phyloP scores from a whole-genome alignment of 805 yeast species.

The Schwanniomyces yamadae region DNA sequence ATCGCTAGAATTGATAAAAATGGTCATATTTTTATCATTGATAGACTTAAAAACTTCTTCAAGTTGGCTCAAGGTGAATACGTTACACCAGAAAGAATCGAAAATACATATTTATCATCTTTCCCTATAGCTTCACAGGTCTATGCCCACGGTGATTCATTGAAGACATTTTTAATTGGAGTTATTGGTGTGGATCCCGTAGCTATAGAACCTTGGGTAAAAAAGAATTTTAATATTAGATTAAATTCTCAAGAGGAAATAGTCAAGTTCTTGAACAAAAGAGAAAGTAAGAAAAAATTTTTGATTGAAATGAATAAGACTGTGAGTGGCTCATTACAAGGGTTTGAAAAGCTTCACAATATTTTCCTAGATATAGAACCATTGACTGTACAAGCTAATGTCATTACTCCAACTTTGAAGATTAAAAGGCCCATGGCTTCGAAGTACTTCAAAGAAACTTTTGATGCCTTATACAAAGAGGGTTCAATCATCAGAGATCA shows the following conservation, averaged over 20 bases:
- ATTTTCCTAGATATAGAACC: constrained; percentile 38
- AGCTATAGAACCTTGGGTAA: constrained; percentile 15
- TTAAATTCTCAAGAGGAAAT: constrained; percentile 13
- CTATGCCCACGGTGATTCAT: constrained; percentile 34
- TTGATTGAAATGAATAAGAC: constrained; percentile 23
- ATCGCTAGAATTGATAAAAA: constrained; percentile 25
- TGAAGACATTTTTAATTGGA: constrained; percentile 27
- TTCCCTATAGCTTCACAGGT: constrained; percentile 29
- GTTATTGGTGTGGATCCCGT: constrained; percentile 26
- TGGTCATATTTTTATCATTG: constrained; percentile 47
- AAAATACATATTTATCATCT: constrained; percentile 29
- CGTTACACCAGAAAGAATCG: constrained; percentile 42
- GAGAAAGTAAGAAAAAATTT: constrained; percentile 20
- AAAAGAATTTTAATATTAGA: constrained; percentile 11
- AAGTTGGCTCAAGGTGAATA: constrained; percentile 45
- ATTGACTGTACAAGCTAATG: constrained; percentile 35
- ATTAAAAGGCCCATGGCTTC: constrained; percentile 39
- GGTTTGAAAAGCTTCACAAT: constrained; percentile 41
- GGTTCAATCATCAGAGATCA: constrained; percentile 24
- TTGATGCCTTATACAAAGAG: constrained; percentile 35
- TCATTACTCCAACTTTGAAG: constrained; percentile 44
- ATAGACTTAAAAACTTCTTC: constrained; percentile 46
- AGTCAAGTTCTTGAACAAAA: constrained; percentile 21
- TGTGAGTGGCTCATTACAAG: constrained; percentile 23
- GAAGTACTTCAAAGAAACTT: constrained; percentile 24